These are phyloP conservation scores for Phytopythium litorale DNA, from an alignment of 352 stramenopile genomes.

Conservation along the genomic window DNA sequence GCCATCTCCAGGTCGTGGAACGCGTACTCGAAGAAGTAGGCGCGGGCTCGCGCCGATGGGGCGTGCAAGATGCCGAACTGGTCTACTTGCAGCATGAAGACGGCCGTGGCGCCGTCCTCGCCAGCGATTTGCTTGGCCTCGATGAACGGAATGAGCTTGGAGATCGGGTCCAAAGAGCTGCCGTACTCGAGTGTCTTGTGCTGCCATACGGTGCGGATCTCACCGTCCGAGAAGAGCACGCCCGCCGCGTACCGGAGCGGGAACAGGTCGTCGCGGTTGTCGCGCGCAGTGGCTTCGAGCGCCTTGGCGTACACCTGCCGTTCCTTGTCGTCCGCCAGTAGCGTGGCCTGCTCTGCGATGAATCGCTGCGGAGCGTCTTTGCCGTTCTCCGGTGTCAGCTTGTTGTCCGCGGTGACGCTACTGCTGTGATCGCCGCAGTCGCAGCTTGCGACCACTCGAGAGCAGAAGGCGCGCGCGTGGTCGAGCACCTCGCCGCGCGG, in stretches of 20 bases:
- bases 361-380: constrained; percentile 9
- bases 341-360: constrained; percentile 22
- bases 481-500: constrained; percentile 40
- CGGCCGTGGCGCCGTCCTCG: constrained; percentile 12
- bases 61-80: constrained; percentile 87
- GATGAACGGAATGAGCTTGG: constrained; percentile 59
- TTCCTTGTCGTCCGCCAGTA: constrained; percentile 20
- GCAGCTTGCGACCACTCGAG: background rate
- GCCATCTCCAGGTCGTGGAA: constrained; percentile 35
- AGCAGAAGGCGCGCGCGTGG: constrained; percentile 35
- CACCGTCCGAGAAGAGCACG: constrained; percentile 68
- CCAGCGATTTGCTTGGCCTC: constrained; percentile 23
- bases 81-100: constrained; percentile 79
- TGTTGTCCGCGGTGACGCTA: background rate
- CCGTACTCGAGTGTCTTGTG: constrained; percentile 69
- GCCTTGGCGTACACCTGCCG: constrained; percentile 37
- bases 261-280: constrained; percentile 64
- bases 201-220: constrained; percentile 41
- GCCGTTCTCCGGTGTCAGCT: constrained; percentile 4
- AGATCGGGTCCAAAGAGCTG: constrained; percentile 52
- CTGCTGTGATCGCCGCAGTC: background rate
- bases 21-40: constrained; percentile 84
- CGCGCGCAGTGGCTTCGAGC: constrained; percentile 22
- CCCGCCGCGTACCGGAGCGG: constrained; percentile 78
- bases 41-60: constrained; percentile 75